Base-by-base conservation (phyloP, 2,329 filamentous ascomycete genomes). In the Colletotrichum coccodes region DNA sequence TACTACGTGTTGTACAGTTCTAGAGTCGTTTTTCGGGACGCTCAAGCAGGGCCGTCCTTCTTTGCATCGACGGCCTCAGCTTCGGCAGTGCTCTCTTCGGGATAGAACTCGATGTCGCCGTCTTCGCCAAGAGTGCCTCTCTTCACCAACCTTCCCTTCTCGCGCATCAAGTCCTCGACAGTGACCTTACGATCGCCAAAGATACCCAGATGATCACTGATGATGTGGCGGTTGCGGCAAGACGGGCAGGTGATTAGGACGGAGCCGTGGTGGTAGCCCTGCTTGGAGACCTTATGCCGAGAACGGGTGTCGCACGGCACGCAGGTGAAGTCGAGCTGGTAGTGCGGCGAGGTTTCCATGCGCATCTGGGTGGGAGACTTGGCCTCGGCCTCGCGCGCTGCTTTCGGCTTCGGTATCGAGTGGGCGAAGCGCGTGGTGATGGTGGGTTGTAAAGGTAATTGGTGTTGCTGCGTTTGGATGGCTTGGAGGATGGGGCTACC, bases 71-170 rank as follows among this genome's bases (percentile, higher is more conserved):
- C 9, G 11, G 50, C 34, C 32, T 71, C 30, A 21, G 49, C 63
- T 18, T 52, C 59, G 1, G 49, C 26, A 7, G 38, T 23, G 56
- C 60, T 81, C 18, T 90, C 89, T 72, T 97, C 93, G 34, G 93
- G 91, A 92, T 94, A 97, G 73, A 98, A 96, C 79, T 98, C 95
- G 54, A 98, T 83, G 77, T 97, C 93, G n/a, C 94, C 94, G 72
- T 95, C 91, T 72, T 90, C 88, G 59, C 92, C 89, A 36, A 95
- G 77, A 32, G 87, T 89, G 21, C 93, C 92, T 70, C 89, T 89
- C 83, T 91, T 93, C 68, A 95, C 87, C 1, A 93, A 81, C 72
- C 90, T 87, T 6, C 95, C 95, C 76, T 92, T 92, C 72, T 94
- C 90, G 67, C 86, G 84, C 82, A 96, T 88, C 57, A 98, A 80